Conservation (phyloP, 2,329 filamentous ascomycete genomes). For the Mycosphaerella sp. region DNA sequence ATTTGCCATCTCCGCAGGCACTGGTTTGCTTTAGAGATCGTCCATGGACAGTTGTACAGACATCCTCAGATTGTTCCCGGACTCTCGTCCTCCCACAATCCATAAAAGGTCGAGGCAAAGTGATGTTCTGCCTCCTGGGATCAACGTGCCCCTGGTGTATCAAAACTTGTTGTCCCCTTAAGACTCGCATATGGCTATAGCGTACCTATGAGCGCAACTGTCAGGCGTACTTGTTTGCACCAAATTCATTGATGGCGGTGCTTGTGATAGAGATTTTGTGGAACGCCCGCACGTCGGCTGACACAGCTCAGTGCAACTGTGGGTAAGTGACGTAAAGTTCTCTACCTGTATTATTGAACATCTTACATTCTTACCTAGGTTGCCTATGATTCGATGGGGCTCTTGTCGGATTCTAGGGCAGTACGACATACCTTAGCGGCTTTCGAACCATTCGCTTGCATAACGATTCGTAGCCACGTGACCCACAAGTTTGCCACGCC, state of each 20-base stretch:
- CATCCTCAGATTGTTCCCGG: neutral
- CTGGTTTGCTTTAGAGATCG: neutral
- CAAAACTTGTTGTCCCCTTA: neutral
- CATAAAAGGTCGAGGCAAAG: neutral
- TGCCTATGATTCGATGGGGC: too few relatives aligned
- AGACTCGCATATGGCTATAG: neutral
- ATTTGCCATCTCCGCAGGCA: neutral
- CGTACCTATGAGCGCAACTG: neutral
- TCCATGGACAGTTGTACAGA: neutral
- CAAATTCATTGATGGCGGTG: neutral
- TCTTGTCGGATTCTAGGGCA: too few relatives aligned
- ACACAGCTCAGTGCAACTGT: too few relatives aligned
- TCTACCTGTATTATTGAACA: too few relatives aligned
- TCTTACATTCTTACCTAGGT: too few relatives aligned
- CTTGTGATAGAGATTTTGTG: too few relatives aligned
- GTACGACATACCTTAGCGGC: too few relatives aligned
- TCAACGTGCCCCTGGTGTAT: neutral
- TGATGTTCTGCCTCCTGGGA: neutral
- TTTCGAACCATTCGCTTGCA: too few relatives aligned
- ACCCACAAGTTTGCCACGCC: too few relatives aligned
- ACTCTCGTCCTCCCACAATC: neutral
- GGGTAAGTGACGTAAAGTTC: too few relatives aligned
- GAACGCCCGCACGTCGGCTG: too few relatives aligned
- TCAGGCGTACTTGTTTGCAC: neutral
- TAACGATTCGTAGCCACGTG: too few relatives aligned